Evolutionary conservation across 1,139 yeast species (phyloP), one percentile per base, ranked within the genome.

Genomic region (Pichia cactophila): DNA sequence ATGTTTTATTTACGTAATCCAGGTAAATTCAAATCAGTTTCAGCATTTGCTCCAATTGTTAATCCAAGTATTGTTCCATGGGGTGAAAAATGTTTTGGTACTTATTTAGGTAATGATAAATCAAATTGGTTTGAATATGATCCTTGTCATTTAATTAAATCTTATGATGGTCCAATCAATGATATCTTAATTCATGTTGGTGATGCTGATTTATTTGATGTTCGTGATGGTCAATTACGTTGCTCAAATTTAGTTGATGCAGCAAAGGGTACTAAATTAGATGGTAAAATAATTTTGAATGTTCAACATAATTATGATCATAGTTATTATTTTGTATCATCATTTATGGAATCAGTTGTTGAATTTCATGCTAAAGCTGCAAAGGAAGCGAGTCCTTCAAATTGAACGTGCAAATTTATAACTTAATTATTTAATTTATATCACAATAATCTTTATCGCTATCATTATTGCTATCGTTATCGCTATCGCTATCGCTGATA

Each of bases 41-140:
- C 90, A 54, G 97, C 97, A 0, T 92, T 92, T 70, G 80, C 97
- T 0, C 97, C 98, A 50, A 86, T 92, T 57, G 69, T 80, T 43
- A 86, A 88, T 67, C 97, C 98, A 11, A 68, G 74, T 51, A 70
- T 73, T 45, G 79, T 83, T 56, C 84, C 83, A 36, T 92, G 97
- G 95, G 97, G 96, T 45, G 72, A 79, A 56, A 90, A 89, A 71
- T 85, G 86, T 50, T 90, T 90, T 61, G 70, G 75, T 6, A 85
- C 83, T 48, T 90, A 92, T 66, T 74, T 92, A 56, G 95, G 95
- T 41, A 59, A 64, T 7, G 81, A 81, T 56, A 72, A 73, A 53
- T 60, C 68, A 6, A 66, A 66, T 37, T 90, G 97, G 96, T 65
- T 67, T 33, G 68, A 76, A 56, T 86, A 89, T 64, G 97, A 92